Evolutionary conservation across 192 early-diverging fungal genomes (phyloP), one percentile per base, ranked within the genome.

Genomic region (Lunasporangiospora selenospora): DNA sequence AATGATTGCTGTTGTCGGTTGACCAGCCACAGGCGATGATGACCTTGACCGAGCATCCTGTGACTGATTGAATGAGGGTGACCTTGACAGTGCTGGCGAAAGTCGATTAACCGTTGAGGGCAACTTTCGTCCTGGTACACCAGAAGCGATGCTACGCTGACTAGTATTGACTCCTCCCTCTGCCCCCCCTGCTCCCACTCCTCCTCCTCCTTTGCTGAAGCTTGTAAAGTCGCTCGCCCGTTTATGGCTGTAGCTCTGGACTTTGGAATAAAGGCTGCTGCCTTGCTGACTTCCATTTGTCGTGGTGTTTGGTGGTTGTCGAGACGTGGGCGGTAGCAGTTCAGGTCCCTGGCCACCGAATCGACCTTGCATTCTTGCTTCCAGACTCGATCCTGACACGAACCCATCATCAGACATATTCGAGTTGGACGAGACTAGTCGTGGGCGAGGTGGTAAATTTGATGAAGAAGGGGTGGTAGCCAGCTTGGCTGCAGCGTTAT

Each of bases 381-480:
- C 69, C 11, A 73, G 55, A 58, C 61, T 73, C 1, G 69, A 51
- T 8, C 23, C 46, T 10, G 69, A 73, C 6, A 18, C 29, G 49
- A 73, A 73, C 0, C 69, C 69, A 46, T 73, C 69, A 34, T 73
- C 69, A 4, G 69, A 71, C 11, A 71, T 24, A 21, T 16, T 24
- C 1, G 67, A 62, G 10, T 31, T 15, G 19, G 31, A 49, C 12
- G 44, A 52, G 10, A 45, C 11, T n/a, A n/a, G n/a, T n/a, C n/a
- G n/a, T n/a, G n/a, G n/a, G n/a, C n/a, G n/a, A n/a, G n/a, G n/a
- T n/a, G n/a, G n/a, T n/a, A n/a, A n/a, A n/a, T n/a, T n/a, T n/a
- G n/a, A n/a, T n/a, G n/a, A n/a, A n/a, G n/a, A n/a, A n/a, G n/a
- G n/a, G n/a, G 23, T 49, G 31, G 16, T 58, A 36, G 40, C 40